These are phyloP conservation scores for Lentinula guzmanii DNA, from an alignment of 768 basidiomycete genomes.

Conservation along the genomic window DNA sequence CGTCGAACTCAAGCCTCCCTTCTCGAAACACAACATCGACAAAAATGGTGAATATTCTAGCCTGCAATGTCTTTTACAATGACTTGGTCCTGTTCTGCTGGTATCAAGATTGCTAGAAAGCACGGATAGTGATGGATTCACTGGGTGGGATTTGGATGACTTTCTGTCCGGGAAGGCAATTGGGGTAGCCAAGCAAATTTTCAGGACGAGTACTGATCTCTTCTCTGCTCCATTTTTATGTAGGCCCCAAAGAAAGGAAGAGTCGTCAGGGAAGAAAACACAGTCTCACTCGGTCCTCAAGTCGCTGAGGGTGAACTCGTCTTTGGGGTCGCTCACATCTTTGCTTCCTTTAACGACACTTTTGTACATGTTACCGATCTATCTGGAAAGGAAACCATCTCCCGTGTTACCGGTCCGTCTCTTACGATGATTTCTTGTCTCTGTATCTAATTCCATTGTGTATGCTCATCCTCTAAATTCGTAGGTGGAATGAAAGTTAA, in stretches of 20 bases:
- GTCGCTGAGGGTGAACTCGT: constrained; percentile 95
- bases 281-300: constrained; percentile 91
- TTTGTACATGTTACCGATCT: constrained; percentile 99
- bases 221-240: constrained; percentile 1
- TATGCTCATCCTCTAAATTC: not conserved
- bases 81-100: not conserved
- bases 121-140: not conserved
- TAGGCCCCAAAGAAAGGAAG: constrained; percentile 84
- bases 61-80: not conserved
- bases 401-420: constrained; percentile 86
- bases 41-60: not conserved
- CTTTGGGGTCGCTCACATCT: constrained; percentile 98
- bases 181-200: not conserved
- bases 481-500: constrained; percentile 99
- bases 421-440: not conserved
- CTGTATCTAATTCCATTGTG: not conserved
- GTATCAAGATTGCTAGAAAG: not conserved
- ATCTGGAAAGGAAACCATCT: constrained; percentile 98
- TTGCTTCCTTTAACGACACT: constrained; percentile 99
- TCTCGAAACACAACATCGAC: not conserved
- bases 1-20: not conserved
- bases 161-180: not conserved
- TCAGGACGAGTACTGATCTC: not conserved
- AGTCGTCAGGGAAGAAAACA: constrained; percentile 71
- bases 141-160: not conserved